These are phyloP conservation scores for Beauveria caledonica DNA, from an alignment of 2,329 filamentous ascomycete genomes.

Conservation along the genomic window DNA sequence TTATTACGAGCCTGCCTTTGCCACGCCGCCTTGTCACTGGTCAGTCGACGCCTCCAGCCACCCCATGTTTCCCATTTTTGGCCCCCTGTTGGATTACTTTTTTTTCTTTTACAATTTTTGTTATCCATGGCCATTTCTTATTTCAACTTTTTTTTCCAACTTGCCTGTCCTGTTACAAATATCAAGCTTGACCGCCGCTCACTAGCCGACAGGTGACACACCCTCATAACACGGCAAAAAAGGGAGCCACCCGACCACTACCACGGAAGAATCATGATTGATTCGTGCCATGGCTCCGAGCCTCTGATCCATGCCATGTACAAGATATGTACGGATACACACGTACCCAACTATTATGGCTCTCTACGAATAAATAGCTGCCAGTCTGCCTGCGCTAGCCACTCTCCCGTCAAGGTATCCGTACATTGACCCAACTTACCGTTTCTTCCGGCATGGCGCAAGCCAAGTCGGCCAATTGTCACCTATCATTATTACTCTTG, in stretches of 20 bases:
- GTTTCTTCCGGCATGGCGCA: slow-evolving; percentile 7
- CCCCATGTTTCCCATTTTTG: not conserved
- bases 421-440: not conserved
- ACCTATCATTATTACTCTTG: not conserved
- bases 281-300: not conserved
- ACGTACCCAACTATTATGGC: not conserved
- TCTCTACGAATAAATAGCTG: not conserved
- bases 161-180: not conserved
- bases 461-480: not conserved
- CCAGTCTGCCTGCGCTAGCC: not conserved
- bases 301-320: not conserved
- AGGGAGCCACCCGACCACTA: not conserved
- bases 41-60: not conserved
- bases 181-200: not conserved
- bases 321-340: not conserved
- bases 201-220: not conserved
- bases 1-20: not conserved
- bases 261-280: not conserved
- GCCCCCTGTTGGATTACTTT: not conserved
- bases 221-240: not conserved
- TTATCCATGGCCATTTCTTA: too few relatives aligned
- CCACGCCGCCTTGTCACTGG: too few relatives aligned
- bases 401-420: not conserved
- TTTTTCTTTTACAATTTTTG: too few relatives aligned
- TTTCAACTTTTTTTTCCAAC: not conserved